Percentiles rank a stretch among this genome's conserved stretches.
Conservation (phyloP, 225 moss, liverwort and hornwort genomes). For the Pseudisothecium myosuroides region DNA sequence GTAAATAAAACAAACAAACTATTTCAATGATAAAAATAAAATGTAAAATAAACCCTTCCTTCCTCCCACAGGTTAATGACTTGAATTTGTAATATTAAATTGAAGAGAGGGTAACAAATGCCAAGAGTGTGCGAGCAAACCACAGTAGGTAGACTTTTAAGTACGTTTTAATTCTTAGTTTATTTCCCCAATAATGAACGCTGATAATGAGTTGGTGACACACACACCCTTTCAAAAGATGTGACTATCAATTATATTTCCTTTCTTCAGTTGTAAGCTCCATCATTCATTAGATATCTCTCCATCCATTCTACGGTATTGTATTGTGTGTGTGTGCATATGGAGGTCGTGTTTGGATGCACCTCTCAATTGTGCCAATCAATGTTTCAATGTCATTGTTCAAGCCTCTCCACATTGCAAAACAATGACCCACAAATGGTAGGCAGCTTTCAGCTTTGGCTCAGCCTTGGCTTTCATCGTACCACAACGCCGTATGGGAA, state of each 20-base stretch:
- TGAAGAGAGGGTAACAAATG: neutral
- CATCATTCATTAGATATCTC: neutral
- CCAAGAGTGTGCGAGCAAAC: neutral
- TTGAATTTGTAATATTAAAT: neutral
- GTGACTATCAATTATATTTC: neutral
- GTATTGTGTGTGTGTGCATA: no score
- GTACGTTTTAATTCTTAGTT: neutral
- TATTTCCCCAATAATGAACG: neutral
- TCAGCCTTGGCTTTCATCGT: neutral
- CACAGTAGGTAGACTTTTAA: neutral
- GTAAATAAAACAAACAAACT: neutral
- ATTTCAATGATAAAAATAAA: neutral
- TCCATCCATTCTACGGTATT: neutral
- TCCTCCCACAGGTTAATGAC: neutral
- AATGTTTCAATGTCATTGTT: neutral
- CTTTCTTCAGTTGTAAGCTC: neutral
- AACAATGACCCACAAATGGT: neutral
- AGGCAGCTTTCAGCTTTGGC: neutral
- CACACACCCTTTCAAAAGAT: neutral
- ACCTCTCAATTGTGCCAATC: neutral
- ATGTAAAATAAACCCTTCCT: no score
- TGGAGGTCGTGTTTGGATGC: neutral
- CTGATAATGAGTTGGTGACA: neutral
- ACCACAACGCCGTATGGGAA: fast-evolving
- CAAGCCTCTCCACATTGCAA: neutral